Percentiles rank a stretch among this genome's conserved stretches.
phyloP scores from a whole-genome alignment of 2,329 filamentous ascomycete genomes.

The Whalleya microplaca region DNA sequence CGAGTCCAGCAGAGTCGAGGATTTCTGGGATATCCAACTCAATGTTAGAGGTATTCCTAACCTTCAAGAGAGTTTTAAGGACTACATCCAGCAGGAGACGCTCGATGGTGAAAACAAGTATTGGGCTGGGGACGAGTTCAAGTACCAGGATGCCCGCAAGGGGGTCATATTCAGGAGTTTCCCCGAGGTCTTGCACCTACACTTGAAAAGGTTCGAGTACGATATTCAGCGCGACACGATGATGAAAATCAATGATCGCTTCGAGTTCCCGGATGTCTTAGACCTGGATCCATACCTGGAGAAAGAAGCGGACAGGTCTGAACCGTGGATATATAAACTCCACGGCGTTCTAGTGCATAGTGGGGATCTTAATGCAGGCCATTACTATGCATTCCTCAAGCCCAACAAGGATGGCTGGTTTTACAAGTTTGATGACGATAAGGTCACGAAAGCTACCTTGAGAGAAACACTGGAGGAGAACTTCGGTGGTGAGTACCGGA shows the following conservation, averaged over 20 bases:
- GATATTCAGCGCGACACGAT: slow-evolving; percentile 94
- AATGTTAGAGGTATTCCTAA: slow-evolving; percentile 95
- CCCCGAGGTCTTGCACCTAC: slow-evolving; percentile 89
- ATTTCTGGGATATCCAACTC: slow-evolving; percentile 98
- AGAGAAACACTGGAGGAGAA: slow-evolving; percentile 95
- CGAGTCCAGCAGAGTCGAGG: slow-evolving; percentile 92
- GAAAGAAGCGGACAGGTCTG: slow-evolving; percentile 82
- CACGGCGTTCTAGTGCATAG: slow-evolving; percentile 96
- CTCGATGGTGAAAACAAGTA: slow-evolving; percentile 99
- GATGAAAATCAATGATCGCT: slow-evolving; percentile 97
- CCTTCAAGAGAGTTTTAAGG: slow-evolving; percentile 89
- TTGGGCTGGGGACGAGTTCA: slow-evolving; percentile 85
- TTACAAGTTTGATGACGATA: slow-evolving; percentile 97
- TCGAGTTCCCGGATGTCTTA: slow-evolving; percentile 84
- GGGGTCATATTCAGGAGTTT: slow-evolving; percentile 97
- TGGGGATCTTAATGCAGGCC: slow-evolving; percentile 93
- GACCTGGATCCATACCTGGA: slow-evolving; percentile 87
- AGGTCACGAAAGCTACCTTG: slow-evolving; percentile 90
- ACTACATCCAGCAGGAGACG: slow-evolving; percentile 95
- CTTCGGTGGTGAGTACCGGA: slow-evolving; percentile 83
- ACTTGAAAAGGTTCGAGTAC: slow-evolving; percentile 97
- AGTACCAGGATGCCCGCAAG: slow-evolving; percentile 95
- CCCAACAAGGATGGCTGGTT: slow-evolving; percentile 92
- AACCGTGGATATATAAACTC: slow-evolving; percentile 88
- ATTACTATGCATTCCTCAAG: slow-evolving; percentile 98